Evolutionary conservation across 1,139 yeast species (phyloP), one percentile per base, ranked within the genome.

Genomic region (Arxiozyma heterogenica): DNA sequence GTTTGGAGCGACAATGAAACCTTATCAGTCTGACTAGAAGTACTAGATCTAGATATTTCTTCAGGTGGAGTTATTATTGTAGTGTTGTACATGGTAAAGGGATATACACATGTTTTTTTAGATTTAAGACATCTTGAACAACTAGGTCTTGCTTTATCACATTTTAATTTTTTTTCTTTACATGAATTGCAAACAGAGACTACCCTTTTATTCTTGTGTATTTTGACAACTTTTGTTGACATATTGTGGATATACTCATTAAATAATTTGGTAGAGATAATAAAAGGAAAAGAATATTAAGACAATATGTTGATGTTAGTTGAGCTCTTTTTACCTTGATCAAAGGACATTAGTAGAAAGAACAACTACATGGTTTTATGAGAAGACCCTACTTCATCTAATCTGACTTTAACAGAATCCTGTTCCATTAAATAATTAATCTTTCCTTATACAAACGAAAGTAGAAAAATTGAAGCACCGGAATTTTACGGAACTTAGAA

Each of bases 91-190:
- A 44, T 44, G 7, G 39, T 44, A 17, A 44, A 38, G 18, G 47
- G 47, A 45, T 60, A 60, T 6, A 45, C 42, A 47, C 64, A 61
- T 25, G 41, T 22, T 20, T 45, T 50, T 12, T 44, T 38, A 12
- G 51, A 38, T 22, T 55, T 55, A 21, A 34, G 45, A 47, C 64
- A 61, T 43, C 62, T 46, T 11, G 56, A 47, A 53, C 64, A 61
- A 34, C 22, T 41, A 9, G 64, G 64, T 34, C 60, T 34, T 11
- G 15, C 38, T 55, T 58, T 61, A 44, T 60, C 63, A 52, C 64
- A 61, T 52, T 57, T 60, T 12, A 54, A 43, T 39, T 61, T 61
- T 41, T 57, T 53, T 9, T 34, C 43, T 22, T 51, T 59, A 47
- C 64, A 61, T 7, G 49, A 45, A n/a, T 55, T 42, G 50, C 64